phyloP scores from a whole-genome alignment of 2,329 filamentous ascomycete species.

The Laburnicola sp. region DNA sequence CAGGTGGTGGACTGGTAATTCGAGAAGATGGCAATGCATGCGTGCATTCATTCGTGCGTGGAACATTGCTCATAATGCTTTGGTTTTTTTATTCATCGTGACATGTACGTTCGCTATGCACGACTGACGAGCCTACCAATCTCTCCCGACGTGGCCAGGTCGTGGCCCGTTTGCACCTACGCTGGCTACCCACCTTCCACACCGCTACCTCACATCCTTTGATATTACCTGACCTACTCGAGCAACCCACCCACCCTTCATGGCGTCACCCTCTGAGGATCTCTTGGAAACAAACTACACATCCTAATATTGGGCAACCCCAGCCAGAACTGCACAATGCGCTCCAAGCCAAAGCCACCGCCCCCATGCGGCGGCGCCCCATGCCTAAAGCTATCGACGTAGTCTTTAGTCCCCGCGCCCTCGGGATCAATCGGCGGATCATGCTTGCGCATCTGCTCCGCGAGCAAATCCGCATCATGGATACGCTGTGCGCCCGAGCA shows the following conservation, averaged over 20 bases:
- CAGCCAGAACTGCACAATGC: slow-evolving; percentile 69
- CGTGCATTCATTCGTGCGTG: too few relatives aligned
- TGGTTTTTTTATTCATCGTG: too few relatives aligned
- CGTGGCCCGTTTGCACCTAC: too few relatives aligned
- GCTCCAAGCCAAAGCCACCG: slow-evolving; percentile 66
- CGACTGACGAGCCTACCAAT: too few relatives aligned
- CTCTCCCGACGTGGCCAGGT: too few relatives aligned
- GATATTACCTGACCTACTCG: too few relatives aligned
- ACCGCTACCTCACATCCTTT: too few relatives aligned
- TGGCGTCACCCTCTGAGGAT: slow-evolving; percentile 59
- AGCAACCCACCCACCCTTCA: slow-evolving; percentile 25
- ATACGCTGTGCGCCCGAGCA: slow-evolving; percentile 70
- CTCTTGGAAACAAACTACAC: slow-evolving; percentile 65
- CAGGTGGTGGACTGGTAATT: too few relatives aligned
- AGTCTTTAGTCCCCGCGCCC: slow-evolving; percentile 63
- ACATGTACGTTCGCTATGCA: too few relatives aligned
- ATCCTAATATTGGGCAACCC: slow-evolving; percentile 66
- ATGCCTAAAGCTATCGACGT: slow-evolving; percentile 65
- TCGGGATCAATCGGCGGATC: slow-evolving; percentile 61
- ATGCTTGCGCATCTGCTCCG: slow-evolving; percentile 61
- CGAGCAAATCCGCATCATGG: slow-evolving; percentile 62
- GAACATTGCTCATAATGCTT: too few relatives aligned
- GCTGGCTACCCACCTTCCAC: too few relatives aligned
- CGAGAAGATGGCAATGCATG: too few relatives aligned
- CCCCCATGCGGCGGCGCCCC: slow-evolving; percentile 67